Base-by-base conservation (phyloP, 1,139 yeast species). In the Debaryomycetaceae sp. region DNA sequence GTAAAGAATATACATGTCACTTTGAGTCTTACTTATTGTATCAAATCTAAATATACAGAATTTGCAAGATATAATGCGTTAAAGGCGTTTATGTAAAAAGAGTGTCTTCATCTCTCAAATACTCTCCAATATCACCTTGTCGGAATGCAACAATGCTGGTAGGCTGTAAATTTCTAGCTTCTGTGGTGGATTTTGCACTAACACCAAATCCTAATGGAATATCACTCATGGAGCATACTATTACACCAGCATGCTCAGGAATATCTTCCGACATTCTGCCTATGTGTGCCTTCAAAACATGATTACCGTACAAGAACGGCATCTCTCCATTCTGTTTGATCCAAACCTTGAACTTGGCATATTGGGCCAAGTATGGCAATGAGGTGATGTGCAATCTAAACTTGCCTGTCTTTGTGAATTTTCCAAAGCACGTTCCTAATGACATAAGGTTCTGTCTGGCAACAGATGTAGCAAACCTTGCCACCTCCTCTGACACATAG, bases 111-210 rank as follows among this genome's bases (percentile, higher is more conserved):
- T 95, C 99, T 78, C 99, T 89, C 62, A 93, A 78, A 62, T 90
- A 93, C 69, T 93, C 99, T 53, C 99, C 99, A 56, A 93, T 90
- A 73, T 93, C 99, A 54, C 96, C 87, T 66, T 93, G 99, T 78
- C 99, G 84, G 66, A 88, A 93, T 8, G 96, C 96, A 13, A 91
- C 96, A 42, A 93, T 91, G 36, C 85, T 95, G 24, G 95, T 93
- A 42, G 99, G 99, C 62, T 87, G 96, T 55, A 90, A 72, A 60
- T 83, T 81, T 65, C 95, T 81, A 22, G 95, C 83, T 62, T 91
- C 99, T 39, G 81, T 76, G n/a, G 98, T 90, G 30, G 95, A 82
- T 65, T 89, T 91, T 37, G 99, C 91, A 60, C 93, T 81, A 11
- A 93, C 96, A 47, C 99, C 99, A 58, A 93, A 95, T 0, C 99